These are phyloP conservation scores for Sporothrix variecibatus DNA, from an alignment of 2,329 filamentous ascomycete species.

Conservation along the genomic window DNA sequence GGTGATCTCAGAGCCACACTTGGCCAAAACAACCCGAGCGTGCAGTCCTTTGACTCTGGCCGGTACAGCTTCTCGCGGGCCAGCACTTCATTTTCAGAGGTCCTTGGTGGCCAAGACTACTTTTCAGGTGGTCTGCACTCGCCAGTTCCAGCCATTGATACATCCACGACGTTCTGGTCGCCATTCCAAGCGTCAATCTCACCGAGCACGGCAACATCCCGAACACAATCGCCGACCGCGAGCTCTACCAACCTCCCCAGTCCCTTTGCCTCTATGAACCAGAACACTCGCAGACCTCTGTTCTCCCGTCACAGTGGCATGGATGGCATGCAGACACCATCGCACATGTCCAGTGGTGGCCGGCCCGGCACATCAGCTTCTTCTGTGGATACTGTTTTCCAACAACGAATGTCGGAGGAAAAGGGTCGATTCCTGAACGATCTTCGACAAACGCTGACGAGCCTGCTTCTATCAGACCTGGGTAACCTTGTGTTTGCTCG, in stretches of 20 bases:
- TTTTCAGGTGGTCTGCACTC: constrained; percentile 65
- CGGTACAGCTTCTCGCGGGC: constrained; percentile 62
- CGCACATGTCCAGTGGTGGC: constrained; percentile 51
- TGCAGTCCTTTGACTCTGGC: constrained; percentile 68
- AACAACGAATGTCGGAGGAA: constrained; percentile 63
- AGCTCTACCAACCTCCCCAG: constrained; percentile 60
- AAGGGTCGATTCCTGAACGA: constrained; percentile 78
- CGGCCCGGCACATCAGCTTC: constrained; percentile 67
- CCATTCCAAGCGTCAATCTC: constrained; percentile 71
- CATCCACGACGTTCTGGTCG: constrained; percentile 84
- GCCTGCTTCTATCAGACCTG: constrained; percentile 84
- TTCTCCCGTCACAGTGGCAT: constrained; percentile 43
- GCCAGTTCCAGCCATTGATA: constrained; percentile 71
- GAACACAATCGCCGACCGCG: constrained; percentile 63
- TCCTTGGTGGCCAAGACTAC: constrained; percentile 70
- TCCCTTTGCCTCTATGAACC: constrained; percentile 50
- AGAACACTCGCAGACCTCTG: constrained; percentile 37
- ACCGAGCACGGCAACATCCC: constrained; percentile 59
- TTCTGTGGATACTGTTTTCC: constrained; percentile 66
- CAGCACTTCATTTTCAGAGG: constrained; percentile 61
- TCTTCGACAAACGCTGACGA: constrained; percentile 76
- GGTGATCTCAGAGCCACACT: constrained; percentile 59
- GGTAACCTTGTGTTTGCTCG: constrained; percentile 82
- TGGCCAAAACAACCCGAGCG: constrained; percentile 61
- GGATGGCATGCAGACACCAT: constrained; percentile 32